Conservation (phyloP, 495 filamentous ascomycete genomes). For the Aspergillus ellipticus region DNA sequence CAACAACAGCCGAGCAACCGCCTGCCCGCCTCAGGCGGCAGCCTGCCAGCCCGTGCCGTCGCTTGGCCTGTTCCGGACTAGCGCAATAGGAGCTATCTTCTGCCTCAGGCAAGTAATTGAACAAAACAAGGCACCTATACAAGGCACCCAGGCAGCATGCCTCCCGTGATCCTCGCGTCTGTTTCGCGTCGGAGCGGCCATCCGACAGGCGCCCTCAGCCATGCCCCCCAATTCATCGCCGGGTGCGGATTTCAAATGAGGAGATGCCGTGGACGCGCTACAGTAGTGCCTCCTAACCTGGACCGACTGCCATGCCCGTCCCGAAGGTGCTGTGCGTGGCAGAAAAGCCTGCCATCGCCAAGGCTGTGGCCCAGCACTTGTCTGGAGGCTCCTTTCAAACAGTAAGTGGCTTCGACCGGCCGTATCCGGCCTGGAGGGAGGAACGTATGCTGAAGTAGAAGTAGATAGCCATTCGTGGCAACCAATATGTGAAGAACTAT, state of each 20-base stretch:
- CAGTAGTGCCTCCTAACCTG: background rate
- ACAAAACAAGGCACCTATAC: slow-evolving; percentile 3
- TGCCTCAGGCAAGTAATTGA: background rate
- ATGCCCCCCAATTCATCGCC: background rate
- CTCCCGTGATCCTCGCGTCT: slow-evolving; percentile 10
- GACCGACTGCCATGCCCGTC: slow-evolving; percentile 24
- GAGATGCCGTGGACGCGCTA: background rate
- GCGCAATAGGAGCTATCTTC: background rate
- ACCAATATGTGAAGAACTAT: slow-evolving; percentile 89
- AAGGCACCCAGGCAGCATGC: background rate
- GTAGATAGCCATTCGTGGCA: slow-evolving; percentile 56
- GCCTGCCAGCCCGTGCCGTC: too few species aligned
- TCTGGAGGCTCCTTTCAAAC: slow-evolving; percentile 67
- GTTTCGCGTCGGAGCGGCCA: slow-evolving; percentile 9
- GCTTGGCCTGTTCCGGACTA: too few species aligned
- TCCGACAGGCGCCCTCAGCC: background rate
- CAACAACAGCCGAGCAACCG: background rate
- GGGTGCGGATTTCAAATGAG: background rate
- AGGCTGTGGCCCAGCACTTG: slow-evolving; percentile 85
- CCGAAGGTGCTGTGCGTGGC: slow-evolving; percentile 82
- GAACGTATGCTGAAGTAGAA: slow-evolving; percentile 24
- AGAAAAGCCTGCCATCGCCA: slow-evolving; percentile 95
- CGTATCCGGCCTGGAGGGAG: slow-evolving; percentile 13
- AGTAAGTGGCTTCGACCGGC: slow-evolving; percentile 46
- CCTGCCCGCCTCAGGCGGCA: slow-evolving; percentile 23